phyloP scores from a whole-genome alignment of 768 basidiomycete genomes.

The Plicaturopsis crispa region DNA sequence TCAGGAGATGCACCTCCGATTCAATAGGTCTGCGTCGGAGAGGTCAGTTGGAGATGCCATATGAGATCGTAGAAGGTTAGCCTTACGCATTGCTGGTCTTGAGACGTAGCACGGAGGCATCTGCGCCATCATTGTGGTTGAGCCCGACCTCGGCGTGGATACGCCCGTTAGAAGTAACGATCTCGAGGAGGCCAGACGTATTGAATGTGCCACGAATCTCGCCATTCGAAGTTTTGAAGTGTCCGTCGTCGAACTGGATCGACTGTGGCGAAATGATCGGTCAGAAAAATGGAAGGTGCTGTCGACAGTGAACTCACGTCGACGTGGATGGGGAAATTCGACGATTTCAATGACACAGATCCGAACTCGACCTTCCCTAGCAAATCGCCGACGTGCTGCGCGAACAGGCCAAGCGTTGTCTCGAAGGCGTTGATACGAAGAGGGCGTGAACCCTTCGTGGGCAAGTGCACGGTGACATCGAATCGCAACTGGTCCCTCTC shows the following conservation, averaged over 20 bases:
- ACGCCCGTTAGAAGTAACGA: constrained; percentile 26
- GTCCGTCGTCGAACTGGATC: constrained; percentile 14
- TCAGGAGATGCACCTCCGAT: constrained; percentile 11
- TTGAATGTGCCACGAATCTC: constrained; percentile 30
- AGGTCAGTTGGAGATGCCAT: background rate
- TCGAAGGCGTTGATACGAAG: constrained; percentile 20
- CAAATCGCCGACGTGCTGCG: constrained; percentile 19
- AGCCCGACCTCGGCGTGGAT: constrained; percentile 22
- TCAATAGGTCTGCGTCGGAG: constrained; percentile 9
- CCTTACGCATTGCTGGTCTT: background rate
- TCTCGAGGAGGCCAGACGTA: constrained; percentile 14
- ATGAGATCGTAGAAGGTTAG: background rate
- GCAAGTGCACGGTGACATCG: constrained; percentile 21
- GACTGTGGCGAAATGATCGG: constrained; percentile 16
- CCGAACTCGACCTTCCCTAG: constrained; percentile 19
- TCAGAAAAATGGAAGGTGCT: background rate
- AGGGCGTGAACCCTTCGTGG: constrained; percentile 10
- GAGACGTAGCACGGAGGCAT: background rate
- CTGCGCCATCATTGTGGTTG: constrained; percentile 3
- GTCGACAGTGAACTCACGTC: constrained; percentile 16
- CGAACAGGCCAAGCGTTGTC: constrained; percentile 20
- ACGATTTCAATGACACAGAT: constrained; percentile 12
- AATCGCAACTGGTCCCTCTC: constrained; percentile 9
- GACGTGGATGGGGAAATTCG: constrained; percentile 18
- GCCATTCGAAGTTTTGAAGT: constrained; percentile 23